Base-by-base conservation (phyloP, 345 rosid genomes). In the Mallotus nudiflorus region DNA sequence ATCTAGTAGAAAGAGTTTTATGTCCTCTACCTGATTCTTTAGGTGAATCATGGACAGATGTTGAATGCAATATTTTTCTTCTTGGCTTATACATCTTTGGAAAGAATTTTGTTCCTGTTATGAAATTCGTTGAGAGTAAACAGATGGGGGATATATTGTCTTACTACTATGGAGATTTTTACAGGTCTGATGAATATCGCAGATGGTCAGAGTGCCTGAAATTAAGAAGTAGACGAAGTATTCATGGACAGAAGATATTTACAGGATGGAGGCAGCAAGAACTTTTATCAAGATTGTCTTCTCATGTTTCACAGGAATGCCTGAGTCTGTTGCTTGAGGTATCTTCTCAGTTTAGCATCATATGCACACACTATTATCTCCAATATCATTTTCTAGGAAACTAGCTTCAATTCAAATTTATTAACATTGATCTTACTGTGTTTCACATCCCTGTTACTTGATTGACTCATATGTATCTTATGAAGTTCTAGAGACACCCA, bases 1-100 rank as follows among this genome's bases (percentile, higher is more conserved):
- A 24, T 44, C 66, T 71, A 49, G 13, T 55, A 28, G 69, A 60
- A 16, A 68, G 59, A 62, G 33, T 66, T 55, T 72, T 37, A 33
- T 49, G 45, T 59, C 72, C 51, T 39, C 83, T 82, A 51, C 89
- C 91, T 50, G 86, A 89, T 65, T 69, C 75, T 29, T 5, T 37
- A 8, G 57, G 44, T 57, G 78, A 62, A 16, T 14, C 62, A 59
- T 83, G 86, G 86, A 73, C 70, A 20, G 78, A 83, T 58, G 33
- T 35, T 4, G 87, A 85, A 58, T 77, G 73, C 67, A 77, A 71
- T 16, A 48, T 76, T 75, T 83, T 87, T 72, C 74, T 87, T 62
- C 86, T 87, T 68, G 89, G 89, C 48, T 73, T 87, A 62, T 87
- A 87, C 71, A 85, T 87, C 49, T 87, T 83, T 65, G 91, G 91